These are phyloP conservation scores for Mucor mucedo DNA, from an alignment of 371 early-diverging fungal genomes.

Conservation along the genomic window DNA sequence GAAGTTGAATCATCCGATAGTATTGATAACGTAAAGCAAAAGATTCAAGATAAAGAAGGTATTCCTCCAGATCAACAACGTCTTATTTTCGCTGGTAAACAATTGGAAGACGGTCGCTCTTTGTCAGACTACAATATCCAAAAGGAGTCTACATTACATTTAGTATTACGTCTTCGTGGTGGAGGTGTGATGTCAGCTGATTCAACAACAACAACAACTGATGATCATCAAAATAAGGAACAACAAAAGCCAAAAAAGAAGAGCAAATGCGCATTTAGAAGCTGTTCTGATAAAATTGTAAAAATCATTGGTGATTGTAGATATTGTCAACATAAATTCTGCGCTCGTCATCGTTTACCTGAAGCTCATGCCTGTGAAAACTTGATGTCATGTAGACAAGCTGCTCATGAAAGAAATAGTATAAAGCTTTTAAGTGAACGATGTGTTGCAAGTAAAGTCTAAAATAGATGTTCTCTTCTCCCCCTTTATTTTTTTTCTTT, in stretches of 20 bases:
- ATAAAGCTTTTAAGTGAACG: slow-evolving; percentile 65
- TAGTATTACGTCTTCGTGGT: slow-evolving; percentile 24
- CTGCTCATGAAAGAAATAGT: slow-evolving; percentile 56
- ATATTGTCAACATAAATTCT: slow-evolving; percentile 57
- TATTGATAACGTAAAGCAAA: slow-evolving; percentile 90
- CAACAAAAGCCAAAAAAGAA: slow-evolving; percentile 27
- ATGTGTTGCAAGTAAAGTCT: slow-evolving; percentile 72
- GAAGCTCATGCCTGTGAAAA: slow-evolving; percentile 74
- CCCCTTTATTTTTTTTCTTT: neutral
- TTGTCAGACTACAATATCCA: slow-evolving; percentile 89
- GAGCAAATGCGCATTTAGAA: slow-evolving; percentile 40
- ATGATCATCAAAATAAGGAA: slow-evolving; percentile 4
- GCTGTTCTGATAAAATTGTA: slow-evolving; percentile 47
- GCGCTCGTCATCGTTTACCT: slow-evolving; percentile 67
- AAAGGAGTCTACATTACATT: slow-evolving; percentile 70
- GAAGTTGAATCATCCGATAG: slow-evolving; percentile 92
- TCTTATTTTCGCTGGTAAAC: slow-evolving; percentile 98
- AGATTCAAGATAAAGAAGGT: slow-evolving; percentile 94
- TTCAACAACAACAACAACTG: slow-evolving; percentile 9
- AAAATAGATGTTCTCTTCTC: slow-evolving; percentile 2
- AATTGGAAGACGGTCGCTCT: slow-evolving; percentile 92
- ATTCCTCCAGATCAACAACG: slow-evolving; percentile 90
- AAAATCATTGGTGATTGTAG: slow-evolving; percentile 59
- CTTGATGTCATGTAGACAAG: slow-evolving; percentile 60
- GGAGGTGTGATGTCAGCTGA: slow-evolving; percentile 16